These are phyloP conservation scores for Fusarium chuoi DNA, from an alignment of 2,329 filamentous ascomycete species.

Conservation along the genomic window DNA sequence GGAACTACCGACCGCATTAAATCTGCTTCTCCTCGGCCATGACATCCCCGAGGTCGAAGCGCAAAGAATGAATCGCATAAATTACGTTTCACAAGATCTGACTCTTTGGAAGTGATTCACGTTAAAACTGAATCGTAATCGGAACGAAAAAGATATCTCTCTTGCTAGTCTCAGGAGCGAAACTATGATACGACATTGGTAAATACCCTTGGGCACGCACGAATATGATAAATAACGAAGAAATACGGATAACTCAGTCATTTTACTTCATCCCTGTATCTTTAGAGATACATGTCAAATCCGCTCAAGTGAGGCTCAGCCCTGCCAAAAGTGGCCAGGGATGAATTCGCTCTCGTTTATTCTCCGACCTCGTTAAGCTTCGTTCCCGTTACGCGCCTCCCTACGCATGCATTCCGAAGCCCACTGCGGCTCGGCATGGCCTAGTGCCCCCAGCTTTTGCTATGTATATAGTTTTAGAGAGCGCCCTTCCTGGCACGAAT, in stretches of 20 bases:
- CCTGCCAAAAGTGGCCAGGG: neutral
- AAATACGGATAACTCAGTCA: no score
- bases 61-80: neutral
- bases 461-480: neutral
- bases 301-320: neutral
- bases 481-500: neutral
- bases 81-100: neutral
- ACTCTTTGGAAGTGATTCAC: neutral
- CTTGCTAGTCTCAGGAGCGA: no score
- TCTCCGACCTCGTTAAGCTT: neutral
- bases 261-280: accelerated
- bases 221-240: neutral
- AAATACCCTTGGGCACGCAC: neutral
- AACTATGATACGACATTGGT: neutral
- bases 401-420: neutral
- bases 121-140: neutral
- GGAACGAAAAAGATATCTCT: neutral
- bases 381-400: neutral
- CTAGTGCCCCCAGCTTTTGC: neutral
- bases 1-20: neutral
- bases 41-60: neutral
- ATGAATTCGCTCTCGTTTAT: neutral
- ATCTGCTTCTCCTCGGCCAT: neutral
- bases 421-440: neutral
- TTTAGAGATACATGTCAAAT: no score